Evolutionary conservation across 2,329 filamentous ascomycete species (phyloP).

Genomic region (Aureobasidium sp.): DNA sequence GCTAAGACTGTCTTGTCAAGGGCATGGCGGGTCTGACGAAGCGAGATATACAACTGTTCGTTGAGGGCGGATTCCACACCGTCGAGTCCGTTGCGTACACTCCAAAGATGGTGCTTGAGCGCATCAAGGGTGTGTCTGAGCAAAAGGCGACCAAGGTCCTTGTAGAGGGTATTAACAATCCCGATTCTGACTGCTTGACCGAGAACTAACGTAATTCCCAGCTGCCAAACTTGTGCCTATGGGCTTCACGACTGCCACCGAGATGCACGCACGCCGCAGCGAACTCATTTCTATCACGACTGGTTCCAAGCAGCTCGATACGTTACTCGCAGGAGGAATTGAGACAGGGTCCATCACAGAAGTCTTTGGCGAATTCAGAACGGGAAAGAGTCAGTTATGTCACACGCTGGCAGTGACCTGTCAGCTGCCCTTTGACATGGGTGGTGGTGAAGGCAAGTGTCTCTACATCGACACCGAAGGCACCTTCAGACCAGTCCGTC

Average conservation of each 20-base stretch:
- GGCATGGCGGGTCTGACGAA: constrained; percentile 86
- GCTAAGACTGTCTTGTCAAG: constrained; percentile 39
- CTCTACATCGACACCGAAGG: constrained; percentile 98
- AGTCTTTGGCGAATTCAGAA: constrained; percentile 95
- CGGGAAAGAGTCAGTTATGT: constrained; percentile 97
- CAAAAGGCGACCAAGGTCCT: constrained; percentile 91
- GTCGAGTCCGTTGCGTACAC: constrained; percentile 96
- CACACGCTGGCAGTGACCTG: constrained; percentile 98
- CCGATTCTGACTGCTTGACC: not conserved
- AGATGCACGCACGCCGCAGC: constrained; percentile 95
- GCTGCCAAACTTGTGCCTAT: constrained; percentile 95
- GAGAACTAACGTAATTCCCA: constrained; percentile 31
- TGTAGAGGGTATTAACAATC: constrained; percentile 63
- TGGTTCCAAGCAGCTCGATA: constrained; percentile 95
- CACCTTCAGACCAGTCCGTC: constrained; percentile 84
- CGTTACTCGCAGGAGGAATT: constrained; percentile 84
- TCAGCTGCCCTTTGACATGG: constrained; percentile 97
- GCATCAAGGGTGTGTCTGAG: constrained; percentile 97
- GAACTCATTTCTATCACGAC: constrained; percentile 98
- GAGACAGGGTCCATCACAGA: constrained; percentile 98
- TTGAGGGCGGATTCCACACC: constrained; percentile 90
- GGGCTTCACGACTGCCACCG: constrained; percentile 97
- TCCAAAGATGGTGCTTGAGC: constrained; percentile 69
- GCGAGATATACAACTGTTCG: constrained; percentile 85
- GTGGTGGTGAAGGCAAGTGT: constrained; percentile 95